Conservation (phyloP, 257 asterid genomes). For the Jacaranda mimosifolia region DNA sequence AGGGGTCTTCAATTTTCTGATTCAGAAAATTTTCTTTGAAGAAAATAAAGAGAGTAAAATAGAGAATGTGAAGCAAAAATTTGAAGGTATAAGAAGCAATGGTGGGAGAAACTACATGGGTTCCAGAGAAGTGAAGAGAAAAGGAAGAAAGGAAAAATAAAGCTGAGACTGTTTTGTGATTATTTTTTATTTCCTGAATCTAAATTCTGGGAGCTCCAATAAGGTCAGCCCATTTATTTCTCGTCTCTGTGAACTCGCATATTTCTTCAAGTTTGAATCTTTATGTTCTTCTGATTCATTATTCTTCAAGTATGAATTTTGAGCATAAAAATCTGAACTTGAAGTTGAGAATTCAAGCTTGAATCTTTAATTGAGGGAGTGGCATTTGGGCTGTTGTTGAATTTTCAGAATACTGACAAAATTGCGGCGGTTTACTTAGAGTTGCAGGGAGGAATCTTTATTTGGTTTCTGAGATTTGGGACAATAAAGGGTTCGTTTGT, state of each 20-base stretch:
- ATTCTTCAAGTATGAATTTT: slow-evolving; percentile 44
- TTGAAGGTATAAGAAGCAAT: slow-evolving; percentile 57
- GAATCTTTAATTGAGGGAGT: slow-evolving; percentile 46
- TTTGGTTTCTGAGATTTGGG: slow-evolving; percentile 45
- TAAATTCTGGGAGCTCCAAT: slow-evolving; percentile 54
- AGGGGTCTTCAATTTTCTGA: slow-evolving; percentile 69
- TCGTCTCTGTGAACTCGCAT: slow-evolving; percentile 41
- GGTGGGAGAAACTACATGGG: slow-evolving; percentile 60
- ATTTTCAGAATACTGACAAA: slow-evolving; percentile 33
- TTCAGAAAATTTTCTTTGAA: slow-evolving; percentile 36
- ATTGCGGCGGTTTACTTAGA: slow-evolving; percentile 57
- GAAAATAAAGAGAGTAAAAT: slow-evolving; percentile 36
- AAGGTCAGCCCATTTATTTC: slow-evolving; percentile 59
- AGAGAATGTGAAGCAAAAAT: slow-evolving; percentile 58
- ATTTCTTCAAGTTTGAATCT: slow-evolving; percentile 57
- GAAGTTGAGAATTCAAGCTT: slow-evolving; percentile 66
- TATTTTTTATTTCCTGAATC: slow-evolving; percentile 42
- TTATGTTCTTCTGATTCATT: slow-evolving; percentile 44
- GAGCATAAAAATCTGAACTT: slow-evolving; percentile 54
- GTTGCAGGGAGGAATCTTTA: slow-evolving; percentile 53
- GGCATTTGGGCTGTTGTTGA: slow-evolving; percentile 48
- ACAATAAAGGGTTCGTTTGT: slow-evolving; percentile 44
- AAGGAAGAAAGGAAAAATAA: slow-evolving; percentile 39
- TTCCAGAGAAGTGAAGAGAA: slow-evolving; percentile 54
- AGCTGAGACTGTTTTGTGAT: slow-evolving; percentile 42